Base-by-base conservation (phyloP, 78 protist genomes). In the Polysphondylium violaceum region DNA sequence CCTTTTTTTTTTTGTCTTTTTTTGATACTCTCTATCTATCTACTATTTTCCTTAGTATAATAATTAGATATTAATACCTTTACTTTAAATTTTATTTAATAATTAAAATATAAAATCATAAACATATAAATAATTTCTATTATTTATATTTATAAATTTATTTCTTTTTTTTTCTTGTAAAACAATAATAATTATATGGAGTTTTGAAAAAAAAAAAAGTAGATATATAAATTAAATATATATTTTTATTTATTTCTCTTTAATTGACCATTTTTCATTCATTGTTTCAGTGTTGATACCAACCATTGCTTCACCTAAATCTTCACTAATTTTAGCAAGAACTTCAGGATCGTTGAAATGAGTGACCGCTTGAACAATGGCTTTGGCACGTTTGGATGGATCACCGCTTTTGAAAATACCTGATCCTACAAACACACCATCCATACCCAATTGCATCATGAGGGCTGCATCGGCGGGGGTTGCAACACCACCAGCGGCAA, bases 401-500 rank as follows among this genome's bases (percentile, higher is more conserved):
- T 98, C 74, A 60, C 96, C 98, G 7, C 94, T 75, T 93, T 96
- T 96, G 93, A 98, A 97, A 85, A 97, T 97, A 27, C 99, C 99
- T 0, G 96, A 93, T 23, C 98, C 98, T 16, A 97, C 98, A 65
- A 98, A 97, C 41, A 98, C 99, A 65, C 99, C 99, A 64, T 98
- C 99, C 94, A 95, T 88, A 23, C 97, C 99, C 7, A 97, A 65
- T 93, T 98, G 99, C 99, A 97, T 98, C 98, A 96, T 94, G 64
- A 98, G 27, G 8, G 99, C 98, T 0, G 98, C 99, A 35, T 98
- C 99, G 1, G 98, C 98, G 23, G 99, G 99, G 0, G 98, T 98
- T 6, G 98, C 98, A 17, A 98, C 93, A 64, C 99, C 98, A 61
- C 99, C 99, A 25, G 99, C 99, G 23, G 98, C 98, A 64, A 98